Evolutionary conservation across 108 stramenopile species (phyloP), one percentile per base, ranked within the genome.

Genomic region (Cyclotella kingstonii): DNA sequence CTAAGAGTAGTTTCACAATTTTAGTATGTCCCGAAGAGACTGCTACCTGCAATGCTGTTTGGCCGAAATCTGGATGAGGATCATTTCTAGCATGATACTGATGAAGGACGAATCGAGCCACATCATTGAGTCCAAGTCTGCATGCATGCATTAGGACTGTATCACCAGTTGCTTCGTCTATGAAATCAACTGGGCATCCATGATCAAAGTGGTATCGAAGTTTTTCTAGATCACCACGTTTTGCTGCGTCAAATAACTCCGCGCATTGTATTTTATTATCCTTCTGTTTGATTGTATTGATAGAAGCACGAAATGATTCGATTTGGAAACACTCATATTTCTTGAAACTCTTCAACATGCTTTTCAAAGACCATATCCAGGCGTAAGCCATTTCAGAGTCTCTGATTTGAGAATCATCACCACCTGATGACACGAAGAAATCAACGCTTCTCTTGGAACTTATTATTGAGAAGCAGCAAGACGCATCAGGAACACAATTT

Each of bases 41-140:
- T 11, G 85, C 85, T 0, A 71, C 64, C 54, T 80, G 79, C 23
- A 80, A 18, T 28, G 57, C 57, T 12, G 57, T 58, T 33, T 74
- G 61, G 0, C 85, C 85, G 31, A 66, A 85, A 0, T 70, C 46
- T 9, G 89, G 86, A 65, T 87, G 84, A 3, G 86, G 86, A 63
- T 87, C 89, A 61, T 90, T 90, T 15, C 31, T 46, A 4, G 84
- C 84, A 23, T 83, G 72, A 27, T 79, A 79, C 17, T 70, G 55
- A 3, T 57, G 30, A 42, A 90, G 61, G 15, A 68, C 64, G 7
- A 84, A 46, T 31, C 57, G 29, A 39, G 66, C 82, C 17, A 86
- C 41, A n/a, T 77, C 85, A 8, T 50, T 47, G 15, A 61, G 26
- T 2, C 85, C 88, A 19, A 82, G 49, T 18, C 85, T 66, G 50